Percentiles rank a stretch among this genome's conserved stretches.
Evolutionary conservation across 257 asterid species (phyloP).

Genomic region (Solanum commersonii): DNA sequence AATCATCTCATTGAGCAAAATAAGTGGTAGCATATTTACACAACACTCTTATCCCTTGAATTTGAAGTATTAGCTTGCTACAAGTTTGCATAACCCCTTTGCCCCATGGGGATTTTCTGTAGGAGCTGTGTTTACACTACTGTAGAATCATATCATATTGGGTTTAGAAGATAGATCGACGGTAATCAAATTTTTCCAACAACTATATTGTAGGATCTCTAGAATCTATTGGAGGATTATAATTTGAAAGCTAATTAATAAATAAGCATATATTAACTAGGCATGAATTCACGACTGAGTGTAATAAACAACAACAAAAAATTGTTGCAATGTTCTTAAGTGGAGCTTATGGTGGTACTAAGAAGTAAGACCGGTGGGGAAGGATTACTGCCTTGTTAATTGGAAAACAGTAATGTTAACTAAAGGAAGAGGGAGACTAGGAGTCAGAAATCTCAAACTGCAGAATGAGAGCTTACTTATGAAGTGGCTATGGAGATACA

Average conservation of each 20-base stretch:
- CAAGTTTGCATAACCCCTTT: background rate
- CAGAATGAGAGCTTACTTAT: background rate
- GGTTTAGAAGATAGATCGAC: background rate
- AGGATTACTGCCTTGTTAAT: background rate
- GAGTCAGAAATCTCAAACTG: background rate
- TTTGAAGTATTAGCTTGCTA: background rate
- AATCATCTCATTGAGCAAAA: background rate
- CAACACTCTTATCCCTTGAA: background rate
- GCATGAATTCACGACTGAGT: background rate
- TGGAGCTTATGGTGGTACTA: background rate
- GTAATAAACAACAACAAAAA: background rate
- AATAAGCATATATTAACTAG: background rate
- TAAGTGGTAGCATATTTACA: background rate
- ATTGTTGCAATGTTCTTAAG: background rate
- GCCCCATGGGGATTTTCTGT: background rate
- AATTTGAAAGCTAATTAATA: background rate
- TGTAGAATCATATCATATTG: background rate
- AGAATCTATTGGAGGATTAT: background rate
- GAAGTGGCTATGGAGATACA: background rate
- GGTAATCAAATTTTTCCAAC: background rate
- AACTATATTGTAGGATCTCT: background rate
- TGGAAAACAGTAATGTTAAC: background rate
- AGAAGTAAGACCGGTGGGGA: background rate
- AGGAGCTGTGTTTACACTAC: background rate
- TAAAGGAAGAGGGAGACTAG: background rate